A percentile compares a stretch with the other conserved stretches of the same genome.
Evolutionary conservation across 805 yeast species (phyloP).

Genomic region (Hanseniaspora nectarophila): DNA sequence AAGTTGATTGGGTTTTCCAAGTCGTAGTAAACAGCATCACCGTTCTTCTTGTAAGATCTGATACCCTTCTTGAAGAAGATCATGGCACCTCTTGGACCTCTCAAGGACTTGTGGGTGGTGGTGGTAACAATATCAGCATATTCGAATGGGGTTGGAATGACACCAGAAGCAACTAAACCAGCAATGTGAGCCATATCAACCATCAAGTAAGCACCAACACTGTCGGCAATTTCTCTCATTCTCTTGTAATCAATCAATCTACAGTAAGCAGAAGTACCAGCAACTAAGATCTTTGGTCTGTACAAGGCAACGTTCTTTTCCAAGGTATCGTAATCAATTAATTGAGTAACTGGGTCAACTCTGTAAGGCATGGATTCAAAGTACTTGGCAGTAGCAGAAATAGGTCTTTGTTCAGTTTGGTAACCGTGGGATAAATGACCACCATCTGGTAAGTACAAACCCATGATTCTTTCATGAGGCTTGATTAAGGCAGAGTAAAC

Average conservation of each 20-base stretch:
- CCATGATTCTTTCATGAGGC: constrained; percentile 95
- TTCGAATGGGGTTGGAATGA: constrained; percentile 90
- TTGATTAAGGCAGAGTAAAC: constrained; percentile 92
- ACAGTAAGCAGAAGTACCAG: constrained; percentile 97
- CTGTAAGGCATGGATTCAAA: constrained; percentile 98
- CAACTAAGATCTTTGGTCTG: constrained; percentile 93
- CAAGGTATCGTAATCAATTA: constrained; percentile 90
- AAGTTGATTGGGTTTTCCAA: constrained; percentile 92
- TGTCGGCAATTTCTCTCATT: constrained; percentile 93
- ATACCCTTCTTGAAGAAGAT: constrained; percentile 96
- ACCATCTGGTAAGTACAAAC: constrained; percentile 95
- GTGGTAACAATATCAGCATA: constrained; percentile 96
- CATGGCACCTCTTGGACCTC: constrained; percentile 99
- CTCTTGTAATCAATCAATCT: constrained; percentile 92
- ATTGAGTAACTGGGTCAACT: constrained; percentile 79
- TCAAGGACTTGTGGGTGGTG: constrained; percentile 94
- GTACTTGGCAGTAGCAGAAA: constrained; percentile 89
- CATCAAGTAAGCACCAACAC: constrained; percentile 90
- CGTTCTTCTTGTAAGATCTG: constrained; percentile 78
- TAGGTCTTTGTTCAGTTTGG: constrained; percentile 86
- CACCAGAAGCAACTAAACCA: constrained; percentile 91
- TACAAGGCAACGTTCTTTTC: constrained; percentile 81
- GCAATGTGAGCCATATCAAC: constrained; percentile 98
- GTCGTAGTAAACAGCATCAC: constrained; percentile 82
- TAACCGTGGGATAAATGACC: constrained; percentile 98